Evolutionary conservation across 106 monocot species (phyloP).

Genomic region (Dendrobium nobile): DNA sequence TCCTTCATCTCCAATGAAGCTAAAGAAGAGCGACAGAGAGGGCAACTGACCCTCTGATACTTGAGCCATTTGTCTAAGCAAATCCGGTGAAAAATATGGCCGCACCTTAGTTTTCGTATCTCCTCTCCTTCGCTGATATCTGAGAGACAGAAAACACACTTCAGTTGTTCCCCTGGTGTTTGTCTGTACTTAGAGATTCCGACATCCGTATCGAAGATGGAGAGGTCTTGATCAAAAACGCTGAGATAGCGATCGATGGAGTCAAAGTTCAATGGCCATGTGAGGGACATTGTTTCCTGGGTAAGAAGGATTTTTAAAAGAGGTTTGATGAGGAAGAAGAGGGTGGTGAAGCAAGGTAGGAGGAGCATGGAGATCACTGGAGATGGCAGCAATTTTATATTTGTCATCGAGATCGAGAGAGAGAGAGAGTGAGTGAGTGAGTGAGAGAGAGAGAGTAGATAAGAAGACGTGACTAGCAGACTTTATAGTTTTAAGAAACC

Average conservation of each 20-base stretch:
- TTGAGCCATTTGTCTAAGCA: conserved; percentile 19
- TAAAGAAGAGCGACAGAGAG: conserved; percentile 9
- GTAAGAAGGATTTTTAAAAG: background rate
- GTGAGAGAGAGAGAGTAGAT: background rate
- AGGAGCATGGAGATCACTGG: conserved; percentile 4
- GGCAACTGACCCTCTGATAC: background rate
- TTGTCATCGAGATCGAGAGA: background rate
- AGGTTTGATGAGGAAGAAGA: background rate
- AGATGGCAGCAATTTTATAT: background rate
- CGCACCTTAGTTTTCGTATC: conserved; percentile 12
- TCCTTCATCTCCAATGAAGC: background rate
- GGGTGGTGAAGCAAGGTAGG: background rate
- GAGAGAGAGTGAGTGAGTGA: background rate
- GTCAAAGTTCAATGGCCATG: conserved; percentile 5
- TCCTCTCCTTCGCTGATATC: conserved; percentile 16
- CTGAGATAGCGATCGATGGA: background rate
- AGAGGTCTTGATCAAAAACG: background rate
- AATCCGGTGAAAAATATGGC: conserved; percentile 10
- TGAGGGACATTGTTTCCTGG: background rate
- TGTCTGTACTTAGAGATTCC: background rate
- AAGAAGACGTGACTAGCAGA: background rate
- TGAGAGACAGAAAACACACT: conserved; percentile 16
- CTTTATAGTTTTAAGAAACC: no score
- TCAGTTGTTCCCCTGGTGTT: background rate
- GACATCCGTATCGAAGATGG: background rate